A percentile compares a stretch with the other conserved stretches of the same genome.
Evolutionary conservation across 2,329 filamentous ascomycete species (phyloP).

Genomic region (Ceratocystis smalleyi): DNA sequence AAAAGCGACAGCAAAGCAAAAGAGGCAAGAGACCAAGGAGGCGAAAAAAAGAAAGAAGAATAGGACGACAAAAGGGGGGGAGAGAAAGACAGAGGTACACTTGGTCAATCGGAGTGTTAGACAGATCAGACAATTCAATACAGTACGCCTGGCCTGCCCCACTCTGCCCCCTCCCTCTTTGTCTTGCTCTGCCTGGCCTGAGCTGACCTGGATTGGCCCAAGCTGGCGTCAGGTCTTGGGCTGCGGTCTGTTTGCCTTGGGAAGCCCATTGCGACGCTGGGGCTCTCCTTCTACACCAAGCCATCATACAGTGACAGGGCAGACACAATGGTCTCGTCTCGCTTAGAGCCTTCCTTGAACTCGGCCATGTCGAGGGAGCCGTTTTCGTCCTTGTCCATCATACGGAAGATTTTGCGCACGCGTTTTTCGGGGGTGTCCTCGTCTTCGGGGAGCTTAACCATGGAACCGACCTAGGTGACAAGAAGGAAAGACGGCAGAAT

Average conservation of each 20-base stretch:
- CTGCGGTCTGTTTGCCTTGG: no score
- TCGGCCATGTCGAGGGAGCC: conserved; percentile 92
- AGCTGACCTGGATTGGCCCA: no score
- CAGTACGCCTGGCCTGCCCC: no score
- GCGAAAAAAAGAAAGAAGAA: not conserved
- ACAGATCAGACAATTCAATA: conserved; percentile 1
- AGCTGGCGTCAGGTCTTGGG: no score
- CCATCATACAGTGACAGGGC: conserved; percentile 93
- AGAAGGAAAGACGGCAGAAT: not conserved
- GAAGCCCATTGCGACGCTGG: no score
- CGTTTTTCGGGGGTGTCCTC: conserved; percentile 98
- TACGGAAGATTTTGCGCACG: conserved; percentile 93
- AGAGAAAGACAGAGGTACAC: not conserved
- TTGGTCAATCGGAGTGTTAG: not conserved
- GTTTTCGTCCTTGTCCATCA: conserved; percentile 99
- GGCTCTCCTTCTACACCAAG: conserved; percentile 45
- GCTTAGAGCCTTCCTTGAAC: conserved; percentile 98
- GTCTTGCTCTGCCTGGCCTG: not conserved
- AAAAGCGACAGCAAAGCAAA: not conserved
- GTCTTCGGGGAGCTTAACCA: conserved; percentile 97
- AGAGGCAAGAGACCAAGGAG: not conserved
- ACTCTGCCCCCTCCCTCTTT: not conserved
- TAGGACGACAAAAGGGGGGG: not conserved
- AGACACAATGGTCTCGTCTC: conserved; percentile 96
- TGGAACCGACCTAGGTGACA: conserved; percentile 65